Evolutionary conservation across 495 filamentous ascomycete species (phyloP).

Genomic region (Lepidopterella palustris): DNA sequence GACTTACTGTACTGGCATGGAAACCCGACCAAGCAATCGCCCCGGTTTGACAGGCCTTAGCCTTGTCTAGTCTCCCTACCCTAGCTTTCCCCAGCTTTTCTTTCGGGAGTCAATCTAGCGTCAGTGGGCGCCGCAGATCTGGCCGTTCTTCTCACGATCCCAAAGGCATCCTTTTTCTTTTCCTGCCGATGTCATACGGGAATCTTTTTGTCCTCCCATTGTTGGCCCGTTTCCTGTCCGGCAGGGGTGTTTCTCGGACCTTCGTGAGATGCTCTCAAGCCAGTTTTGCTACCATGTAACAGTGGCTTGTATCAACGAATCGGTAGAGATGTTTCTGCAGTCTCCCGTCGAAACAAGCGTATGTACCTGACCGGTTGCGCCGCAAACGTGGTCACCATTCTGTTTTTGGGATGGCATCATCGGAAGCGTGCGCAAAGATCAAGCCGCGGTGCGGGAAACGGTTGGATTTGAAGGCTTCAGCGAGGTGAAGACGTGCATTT

Average conservation of each 20-base stretch:
- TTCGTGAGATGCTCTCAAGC: background rate
- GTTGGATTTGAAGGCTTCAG: constrained; percentile 11
- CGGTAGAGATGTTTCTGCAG: constrained; percentile 22
- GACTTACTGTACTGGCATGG: background rate
- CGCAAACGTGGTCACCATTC: constrained; percentile 27
- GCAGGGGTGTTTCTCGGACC: background rate
- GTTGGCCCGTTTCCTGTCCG: background rate
- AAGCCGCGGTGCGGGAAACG: background rate
- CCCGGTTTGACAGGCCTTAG: constrained; percentile 7
- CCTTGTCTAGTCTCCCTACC: background rate
- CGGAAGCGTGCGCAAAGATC: constrained; percentile 10
- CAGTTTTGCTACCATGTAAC: background rate
- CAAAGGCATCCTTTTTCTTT: background rate
- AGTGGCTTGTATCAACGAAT: constrained; percentile 13
- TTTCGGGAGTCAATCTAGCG: background rate
- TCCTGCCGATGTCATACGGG: background rate
- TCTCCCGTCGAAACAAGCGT: constrained; percentile 20
- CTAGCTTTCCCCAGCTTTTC: constrained; percentile 4
- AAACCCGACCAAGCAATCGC: constrained; percentile 5
- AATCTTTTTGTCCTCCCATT: background rate
- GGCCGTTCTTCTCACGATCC: background rate
- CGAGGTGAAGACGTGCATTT: background rate
- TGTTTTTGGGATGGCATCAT: constrained; percentile 6
- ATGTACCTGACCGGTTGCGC: constrained; percentile 15
- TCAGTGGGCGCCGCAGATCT: background rate